Conservation (phyloP, 192 early-diverging fungal genomes). For the Diversispora epigaea region DNA sequence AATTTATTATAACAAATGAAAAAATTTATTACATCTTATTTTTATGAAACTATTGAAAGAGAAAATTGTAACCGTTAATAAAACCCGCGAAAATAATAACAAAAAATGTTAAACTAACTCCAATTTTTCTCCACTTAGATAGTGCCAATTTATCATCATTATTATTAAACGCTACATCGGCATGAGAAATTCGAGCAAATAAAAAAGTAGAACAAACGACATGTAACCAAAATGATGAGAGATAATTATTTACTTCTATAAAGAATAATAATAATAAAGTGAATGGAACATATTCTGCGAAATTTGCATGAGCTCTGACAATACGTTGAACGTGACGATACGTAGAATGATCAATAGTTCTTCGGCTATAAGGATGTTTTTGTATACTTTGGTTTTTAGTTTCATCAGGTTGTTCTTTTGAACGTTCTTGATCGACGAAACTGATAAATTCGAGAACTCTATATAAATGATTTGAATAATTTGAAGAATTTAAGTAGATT, state of each 20-base stretch:
- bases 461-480: background rate
- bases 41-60: background rate
- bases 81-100: background rate
- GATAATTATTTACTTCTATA: constrained; percentile 7
- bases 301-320: constrained; percentile 1
- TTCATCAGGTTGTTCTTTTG: background rate
- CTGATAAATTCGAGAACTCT: background rate
- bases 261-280: constrained; percentile 3
- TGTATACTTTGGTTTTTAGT: background rate
- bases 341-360: background rate
- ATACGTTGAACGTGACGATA: background rate
- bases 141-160: background rate
- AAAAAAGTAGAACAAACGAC: background rate
- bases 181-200: background rate
- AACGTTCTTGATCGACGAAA: background rate
- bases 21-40: no score
- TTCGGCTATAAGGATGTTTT: background rate
- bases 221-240: background rate
- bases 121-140: background rate
- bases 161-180: background rate
- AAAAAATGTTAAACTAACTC: background rate
- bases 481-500: background rate
- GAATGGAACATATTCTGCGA: constrained; percentile 3
- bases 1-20: no score
- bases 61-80: background rate